Evolutionary conservation across 129 eudicot genomes (phyloP), one percentile per base, ranked within the genome.

Genomic region (Calendula officinalis): DNA sequence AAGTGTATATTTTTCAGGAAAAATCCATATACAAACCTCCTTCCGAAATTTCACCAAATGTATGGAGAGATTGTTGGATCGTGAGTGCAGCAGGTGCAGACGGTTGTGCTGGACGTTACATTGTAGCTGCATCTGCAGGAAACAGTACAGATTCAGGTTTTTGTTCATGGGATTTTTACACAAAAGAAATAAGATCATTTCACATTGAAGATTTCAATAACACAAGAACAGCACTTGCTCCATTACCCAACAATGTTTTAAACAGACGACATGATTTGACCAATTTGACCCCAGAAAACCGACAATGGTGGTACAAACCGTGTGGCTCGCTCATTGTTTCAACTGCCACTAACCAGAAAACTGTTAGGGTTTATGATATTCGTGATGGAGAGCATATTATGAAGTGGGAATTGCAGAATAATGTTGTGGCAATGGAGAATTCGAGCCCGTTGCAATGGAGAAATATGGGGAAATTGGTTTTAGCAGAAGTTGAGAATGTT

Each of bases 91-190:
- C 90, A 22, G 75, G 89, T 66, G 88, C 91, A 12, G 98, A 91
- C 57, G 98, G 98, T 46, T 91, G 96, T 39, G 71, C 96, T 0
- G 96, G 91, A 61, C 81, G 80, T 59, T 91, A 87, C 45, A 91
- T 91, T 47, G 96, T 91, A 72, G 98, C 96, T 49, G 98, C 98
- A 42, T 91, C 98, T 33, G 98, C 94, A 45, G 98, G 98, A 44
- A 91, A 85, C 52, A 76, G 91, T 40, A 40, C 67, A 67, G 86
- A 80, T 46, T 78, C 96, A 12, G 98, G 96, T 2, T 91, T 91
- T 65, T 91, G 98, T 63, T 87, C 96, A 22, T 91, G 96, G 96
- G 98, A 91, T 30, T 91, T 82, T 60, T 91, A 91, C 78, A 75
- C 84, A 6, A 85, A 81, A 78, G 86, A 85, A 16, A 82, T 87